Base-by-base conservation (phyloP, 1,139 yeast genomes). In the Suhomyces bolitotheri region DNA sequence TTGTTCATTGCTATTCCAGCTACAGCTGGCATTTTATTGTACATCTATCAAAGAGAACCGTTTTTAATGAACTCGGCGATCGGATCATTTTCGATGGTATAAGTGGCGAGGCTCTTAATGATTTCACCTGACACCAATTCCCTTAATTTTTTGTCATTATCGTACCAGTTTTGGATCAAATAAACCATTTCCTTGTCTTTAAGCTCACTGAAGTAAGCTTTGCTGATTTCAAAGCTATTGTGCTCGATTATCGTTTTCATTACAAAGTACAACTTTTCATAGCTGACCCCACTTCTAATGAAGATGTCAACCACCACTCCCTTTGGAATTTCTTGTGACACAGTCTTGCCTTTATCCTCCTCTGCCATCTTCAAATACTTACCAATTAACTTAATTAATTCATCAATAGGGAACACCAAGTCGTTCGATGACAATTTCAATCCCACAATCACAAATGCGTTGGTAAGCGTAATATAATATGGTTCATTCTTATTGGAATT, bases 401-500 rank as follows among this genome's bases (percentile, higher is more conserved):
- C 82, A 44, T 79, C 80, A 11, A 86, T 70, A 7, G 97, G 96
- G 67, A 90, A 88, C 1, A 89, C 87, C 53, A 80, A 73, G 50
- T 89, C 96, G 32, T 68, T 69, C 5, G 65, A 55, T 7, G 72
- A 60, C 27, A 71, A 46, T 41, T 57, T 64, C 71, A 76, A 38
- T 53, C 80, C 80, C 35, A 72, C 58, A 1, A 58, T 34, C 40
- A 76, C 68, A 22, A 68, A 62, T 35, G 66, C 67, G 29, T 60
- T 51, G 22, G 75, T 46, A 14, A 56, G 54, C 10, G 25, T 15
- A 17, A 66, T 50, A 45, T 67, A 65, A 35, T 73, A 64, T 11
- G 77, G 71, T 23, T 64, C 69, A 49, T 40, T 52, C 47, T 45
- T 54, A 60, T 47, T 58, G 51, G 60, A 49, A 6, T 52, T 50